Conservation (phyloP, 441 rosid genomes). For the Cnidoscolus chayamansa region DNA sequence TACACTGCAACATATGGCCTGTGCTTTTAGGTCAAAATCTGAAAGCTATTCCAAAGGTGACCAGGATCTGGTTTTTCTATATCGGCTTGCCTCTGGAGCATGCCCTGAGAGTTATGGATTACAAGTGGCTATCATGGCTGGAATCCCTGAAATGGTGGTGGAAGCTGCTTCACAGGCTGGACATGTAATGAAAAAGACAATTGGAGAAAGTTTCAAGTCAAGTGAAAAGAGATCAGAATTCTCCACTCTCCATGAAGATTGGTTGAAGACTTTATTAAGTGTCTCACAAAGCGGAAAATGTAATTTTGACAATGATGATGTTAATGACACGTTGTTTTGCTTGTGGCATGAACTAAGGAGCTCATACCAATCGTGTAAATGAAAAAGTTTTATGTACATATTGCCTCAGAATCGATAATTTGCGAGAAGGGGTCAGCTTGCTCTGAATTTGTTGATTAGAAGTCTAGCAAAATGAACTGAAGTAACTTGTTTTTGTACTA, state of each 20-base stretch:
- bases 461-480: neutral
- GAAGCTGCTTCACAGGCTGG: constrained; percentile 62
- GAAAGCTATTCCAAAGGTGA: constrained; percentile 32
- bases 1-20: constrained; percentile 87
- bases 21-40: constrained; percentile 49
- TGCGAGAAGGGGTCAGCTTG: neutral
- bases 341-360: constrained; percentile 80
- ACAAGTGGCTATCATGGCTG: constrained; percentile 95
- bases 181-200: constrained; percentile 55
- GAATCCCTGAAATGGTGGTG: constrained; percentile 76
- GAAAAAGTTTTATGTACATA: neutral
- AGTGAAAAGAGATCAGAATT: constrained; percentile 80
- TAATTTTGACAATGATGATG: constrained; percentile 45
- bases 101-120: constrained; percentile 95
- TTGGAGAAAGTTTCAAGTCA: constrained; percentile 65
- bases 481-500: no score
- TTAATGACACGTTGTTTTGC: constrained; percentile 66
- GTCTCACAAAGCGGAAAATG: constrained; percentile 30
- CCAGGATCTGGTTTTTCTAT: constrained; percentile 67
- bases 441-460: neutral
- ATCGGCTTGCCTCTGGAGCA: constrained; percentile 75
- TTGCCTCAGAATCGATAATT: neutral
- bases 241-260: constrained; percentile 86
- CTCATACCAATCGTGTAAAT: constrained; percentile 26
- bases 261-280: constrained; percentile 59